Evolutionary conservation across 2,329 filamentous ascomycete genomes (phyloP).

Genomic region (Cladosporium velox): DNA sequence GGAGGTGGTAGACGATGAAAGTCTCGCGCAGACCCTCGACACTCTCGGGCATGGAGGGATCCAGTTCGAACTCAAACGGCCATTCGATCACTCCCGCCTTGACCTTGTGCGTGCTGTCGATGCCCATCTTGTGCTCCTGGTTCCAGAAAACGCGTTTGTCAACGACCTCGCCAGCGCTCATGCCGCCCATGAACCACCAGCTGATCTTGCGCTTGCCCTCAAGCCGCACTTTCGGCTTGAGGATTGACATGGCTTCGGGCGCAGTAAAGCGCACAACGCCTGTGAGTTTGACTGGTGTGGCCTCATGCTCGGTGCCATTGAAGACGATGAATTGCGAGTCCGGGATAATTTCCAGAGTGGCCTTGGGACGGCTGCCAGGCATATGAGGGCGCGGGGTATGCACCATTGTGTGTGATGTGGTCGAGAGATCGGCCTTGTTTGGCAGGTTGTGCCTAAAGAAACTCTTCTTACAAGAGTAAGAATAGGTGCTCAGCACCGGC

Average conservation of each 20-base stretch:
- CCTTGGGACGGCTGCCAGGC: conserved; percentile 20
- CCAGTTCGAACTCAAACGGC: conserved; percentile 52
- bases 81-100: conserved; percentile 53
- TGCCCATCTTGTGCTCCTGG: conserved; percentile 48
- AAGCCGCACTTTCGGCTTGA: conserved; percentile 49
- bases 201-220: conserved; percentile 52
- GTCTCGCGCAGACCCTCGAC: conserved; percentile 86
- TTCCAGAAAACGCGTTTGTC: conserved; percentile 51
- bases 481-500: conserved; percentile 12
- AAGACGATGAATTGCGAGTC: conserved; percentile 53
- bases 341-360: conserved; percentile 48
- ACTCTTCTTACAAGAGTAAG: not conserved
- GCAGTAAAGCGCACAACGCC: conserved; percentile 51
- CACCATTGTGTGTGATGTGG: conserved; percentile 31
- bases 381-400: conserved; percentile 31
- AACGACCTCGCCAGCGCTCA: conserved; percentile 43
- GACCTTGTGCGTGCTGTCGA: conserved; percentile 52
- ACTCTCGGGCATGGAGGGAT: conserved; percentile 68
- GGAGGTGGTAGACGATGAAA: conserved; percentile 86
- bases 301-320: conserved; percentile 50
- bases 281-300: conserved; percentile 47
- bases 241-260: conserved; percentile 50
- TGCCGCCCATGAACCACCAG: conserved; percentile 41
- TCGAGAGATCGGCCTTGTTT: conserved; percentile 11
- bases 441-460: not conserved